These are phyloP conservation scores for Elsinoe ampelina DNA, from an alignment of 2,329 filamentous ascomycete genomes.

Conservation along the genomic window DNA sequence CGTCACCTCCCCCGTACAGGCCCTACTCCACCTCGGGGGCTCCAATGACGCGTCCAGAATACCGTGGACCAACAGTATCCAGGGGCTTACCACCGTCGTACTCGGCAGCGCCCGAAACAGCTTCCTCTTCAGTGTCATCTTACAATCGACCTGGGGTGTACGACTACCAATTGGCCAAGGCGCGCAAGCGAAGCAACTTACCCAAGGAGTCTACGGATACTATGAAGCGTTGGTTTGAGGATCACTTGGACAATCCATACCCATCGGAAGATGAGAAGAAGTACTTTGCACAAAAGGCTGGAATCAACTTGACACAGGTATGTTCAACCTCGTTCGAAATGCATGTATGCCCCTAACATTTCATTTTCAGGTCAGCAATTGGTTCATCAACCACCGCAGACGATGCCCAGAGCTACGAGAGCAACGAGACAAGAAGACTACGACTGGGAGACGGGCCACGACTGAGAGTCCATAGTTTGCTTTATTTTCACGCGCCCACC, in stretches of 20 bases:
- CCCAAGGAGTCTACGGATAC: slow-evolving; percentile 32
- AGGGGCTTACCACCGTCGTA: neutral
- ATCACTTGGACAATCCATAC: slow-evolving; percentile 31
- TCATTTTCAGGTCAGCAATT: slow-evolving; percentile 28
- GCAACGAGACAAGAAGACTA: slow-evolving; percentile 24
- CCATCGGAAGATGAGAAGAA: slow-evolving; percentile 31
- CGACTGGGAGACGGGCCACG: slow-evolving; percentile 6
- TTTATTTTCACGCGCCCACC: neutral
- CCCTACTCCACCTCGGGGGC: slow-evolving; percentile 9
- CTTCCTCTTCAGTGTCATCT: neutral
- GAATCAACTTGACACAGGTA: slow-evolving; percentile 31
- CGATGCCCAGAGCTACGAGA: slow-evolving; percentile 30
- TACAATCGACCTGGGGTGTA: slow-evolving; percentile 25
- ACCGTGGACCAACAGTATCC: neutral
- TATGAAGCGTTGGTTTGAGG: slow-evolving; percentile 33
- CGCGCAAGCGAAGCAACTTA: slow-evolving; percentile 30
- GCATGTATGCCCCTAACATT: neutral
- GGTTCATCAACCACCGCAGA: slow-evolving; percentile 32
- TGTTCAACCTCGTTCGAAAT: neutral
- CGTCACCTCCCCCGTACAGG: slow-evolving; percentile 9
- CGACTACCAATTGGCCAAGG: slow-evolving; percentile 29
- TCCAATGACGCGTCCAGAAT: neutral
- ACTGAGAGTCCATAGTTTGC: slow-evolving; percentile 11
- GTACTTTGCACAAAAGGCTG: slow-evolving; percentile 19
- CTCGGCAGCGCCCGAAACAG: neutral